Base-by-base conservation (phyloP, 768 basidiomycete species). In the Pleurotus sapidus region DNA sequence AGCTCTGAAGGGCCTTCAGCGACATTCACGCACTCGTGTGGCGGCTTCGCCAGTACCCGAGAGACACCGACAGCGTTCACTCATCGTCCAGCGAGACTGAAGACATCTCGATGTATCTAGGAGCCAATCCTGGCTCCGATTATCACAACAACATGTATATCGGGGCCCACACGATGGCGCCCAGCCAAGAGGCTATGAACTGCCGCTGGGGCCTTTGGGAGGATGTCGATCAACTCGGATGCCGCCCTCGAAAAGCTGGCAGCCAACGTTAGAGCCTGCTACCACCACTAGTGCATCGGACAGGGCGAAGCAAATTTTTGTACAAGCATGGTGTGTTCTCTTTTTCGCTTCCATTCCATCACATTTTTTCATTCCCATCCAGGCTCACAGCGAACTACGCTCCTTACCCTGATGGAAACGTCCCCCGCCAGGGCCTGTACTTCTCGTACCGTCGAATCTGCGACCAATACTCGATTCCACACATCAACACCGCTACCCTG, bases 401-500 rank as follows among this genome's bases (percentile, higher is more conserved):
- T 4, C 89, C 91, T 11, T 93, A 92, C 71, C 90, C 90, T 43
- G 93, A 94, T 72, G 93, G 93, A 37, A 95, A 95, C 70, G 94
- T 95, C 37, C 91, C 94, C 46, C 86, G 94, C 53, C 94, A 96
- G 68, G 94, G 93, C 5, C 84, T 97, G 50, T 97, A 95, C 73
- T 92, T 93, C 68, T 95, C 93, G 34, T 97, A 95, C 74, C 83
- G 89, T 60, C 80, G 92, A 55, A 87, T 95, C 57, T 95, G 92
- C 72, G 91, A 94, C 74, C 89, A 93, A 72, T 93, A 95, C 74
- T 89, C 90, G 51, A 91, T 95, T 59, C 91, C 91, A 53, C 92
- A 95, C 67, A 93, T 96, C 77, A 97, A 95, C 78, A 93, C 94
- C 38, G 95, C 95, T 63, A 94, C 94, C 1, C 81, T 97, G 65